These are phyloP conservation scores for Ophryocystis elektroscirrha DNA, from an alignment of 169 alveolate species.

Conservation along the genomic window DNA sequence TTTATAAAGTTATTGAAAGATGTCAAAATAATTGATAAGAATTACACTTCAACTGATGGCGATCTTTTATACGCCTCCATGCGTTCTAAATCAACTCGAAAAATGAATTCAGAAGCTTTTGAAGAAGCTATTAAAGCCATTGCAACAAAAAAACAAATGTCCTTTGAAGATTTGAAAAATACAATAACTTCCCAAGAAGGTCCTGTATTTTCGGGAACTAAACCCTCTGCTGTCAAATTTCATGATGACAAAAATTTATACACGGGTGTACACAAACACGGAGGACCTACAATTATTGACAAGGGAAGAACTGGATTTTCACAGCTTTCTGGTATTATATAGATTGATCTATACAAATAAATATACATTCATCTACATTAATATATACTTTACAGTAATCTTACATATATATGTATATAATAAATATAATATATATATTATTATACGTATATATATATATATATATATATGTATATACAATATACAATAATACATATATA, in stretches of 20 bases:
- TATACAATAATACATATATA: constrained; percentile 4
- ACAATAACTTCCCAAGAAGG: constrained; percentile 42
- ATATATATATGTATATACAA: neutral
- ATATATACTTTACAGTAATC: neutral
- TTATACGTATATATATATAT: neutral
- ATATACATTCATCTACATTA: neutral
- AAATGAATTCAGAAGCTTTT: constrained; percentile 32
- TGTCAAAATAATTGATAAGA: constrained; percentile 30
- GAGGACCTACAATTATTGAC: constrained; percentile 58
- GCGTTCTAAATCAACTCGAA: constrained; percentile 34
- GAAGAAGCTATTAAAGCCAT: constrained; percentile 27
- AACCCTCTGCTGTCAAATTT: constrained; percentile 50
- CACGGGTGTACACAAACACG: constrained; percentile 60
- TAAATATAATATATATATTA: neutral
- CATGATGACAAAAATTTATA: constrained; percentile 53
- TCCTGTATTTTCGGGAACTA: constrained; percentile 54
- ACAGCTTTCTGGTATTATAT: constrained; percentile 26
- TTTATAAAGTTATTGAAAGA: constrained; percentile 48
- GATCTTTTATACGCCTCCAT: constrained; percentile 49
- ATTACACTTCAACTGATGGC: constrained; percentile 43
- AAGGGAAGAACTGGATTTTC: constrained; percentile 30
- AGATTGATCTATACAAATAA: neutral
- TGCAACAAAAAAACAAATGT: constrained; percentile 28
- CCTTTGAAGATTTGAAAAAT: constrained; percentile 26
- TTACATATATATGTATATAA: neutral